Base-by-base conservation (phyloP, 75 land plant genomes). In the Pseudotsuga menziesii region DNA sequence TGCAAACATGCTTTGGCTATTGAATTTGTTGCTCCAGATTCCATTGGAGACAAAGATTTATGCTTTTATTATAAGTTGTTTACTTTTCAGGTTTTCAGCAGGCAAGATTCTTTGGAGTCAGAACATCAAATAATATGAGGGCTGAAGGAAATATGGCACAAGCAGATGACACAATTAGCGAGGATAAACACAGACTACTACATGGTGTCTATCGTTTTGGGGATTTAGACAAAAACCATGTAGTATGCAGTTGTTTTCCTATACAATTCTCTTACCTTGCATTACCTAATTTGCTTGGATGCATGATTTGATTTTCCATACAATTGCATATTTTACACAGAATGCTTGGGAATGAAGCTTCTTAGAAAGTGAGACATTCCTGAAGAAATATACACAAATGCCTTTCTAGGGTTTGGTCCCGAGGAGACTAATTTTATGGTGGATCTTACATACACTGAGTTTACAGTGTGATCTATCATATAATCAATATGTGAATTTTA, bases 181-280 rank as follows among this genome's bases (percentile, higher is more conserved):
- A 75, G 61, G 98, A 95, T 61, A 94, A 85, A 4, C 80, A 94
- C 52, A 88, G 92, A 61, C 74, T 94, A 58, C 88, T 95, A 29
- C 98, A 92, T 82, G 98, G 83, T 74, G 97, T 93, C 73, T 91
- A 90, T 39, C 88, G 91, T 54, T 97, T 95, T 32, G 98, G 97
- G 2, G 87, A 95, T 77, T 57, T 95, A 44, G 97, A 95, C 14
- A n/a, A 92, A 83, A 78, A 87, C 97, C 16, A 93, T 95, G 35
- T 87, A 93, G 98, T 91, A 83, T 74, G 78, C 58, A 9, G 41
- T 17, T 61, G 3, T 56, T 35, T 52, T 52, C 48, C 25, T 1
- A 32, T 15, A 29, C 41, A 75, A 29, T 32, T 73, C 7, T 27
- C 26, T 52, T 55, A 27, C 35, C 27, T 72, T 4, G 12, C 76